A percentile compares a stretch with the other conserved stretches of the same genome.
These are phyloP conservation scores for Coniophora puteana DNA, from an alignment of 1,284 basidiomycete species.

Conservation along the genomic window DNA sequence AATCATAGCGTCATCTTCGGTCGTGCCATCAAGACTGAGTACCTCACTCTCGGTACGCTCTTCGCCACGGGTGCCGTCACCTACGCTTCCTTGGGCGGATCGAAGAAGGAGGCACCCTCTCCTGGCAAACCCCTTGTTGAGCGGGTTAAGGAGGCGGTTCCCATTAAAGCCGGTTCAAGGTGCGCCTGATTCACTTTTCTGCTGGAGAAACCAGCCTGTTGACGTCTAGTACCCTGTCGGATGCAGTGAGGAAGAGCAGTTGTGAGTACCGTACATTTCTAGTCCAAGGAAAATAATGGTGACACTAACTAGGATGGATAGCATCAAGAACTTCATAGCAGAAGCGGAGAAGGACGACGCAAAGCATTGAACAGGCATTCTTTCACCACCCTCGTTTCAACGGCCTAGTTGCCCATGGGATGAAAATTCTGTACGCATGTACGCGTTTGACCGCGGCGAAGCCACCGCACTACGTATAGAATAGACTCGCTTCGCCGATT, in stretches of 20 bases:
- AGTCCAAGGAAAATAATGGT: constrained; percentile 14
- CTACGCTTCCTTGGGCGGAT: constrained; percentile 49
- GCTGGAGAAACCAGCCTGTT: neutral
- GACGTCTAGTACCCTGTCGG: constrained; percentile 5
- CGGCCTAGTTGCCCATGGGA: too few relatives aligned
- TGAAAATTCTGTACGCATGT: too few relatives aligned
- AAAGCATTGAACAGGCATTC: too few relatives aligned
- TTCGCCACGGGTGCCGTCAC: constrained; percentile 47
- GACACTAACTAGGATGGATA: constrained; percentile 47
- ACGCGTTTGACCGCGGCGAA: too few relatives aligned
- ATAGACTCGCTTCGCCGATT: too few relatives aligned
- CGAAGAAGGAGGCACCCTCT: constrained; percentile 42
- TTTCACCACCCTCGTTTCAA: too few relatives aligned
- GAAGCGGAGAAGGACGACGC: constrained; percentile 73
- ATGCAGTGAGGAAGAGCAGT: constrained; percentile 63
- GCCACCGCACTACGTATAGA: too few relatives aligned
- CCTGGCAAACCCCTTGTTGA: constrained; percentile 39
- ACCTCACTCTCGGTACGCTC: constrained; percentile 68
- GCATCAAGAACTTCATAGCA: constrained; percentile 72
- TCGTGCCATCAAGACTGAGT: constrained; percentile 73
- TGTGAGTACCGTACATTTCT: constrained; percentile 45
- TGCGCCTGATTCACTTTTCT: constrained; percentile 30
- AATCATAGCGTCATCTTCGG: constrained; percentile 60
- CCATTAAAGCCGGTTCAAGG: constrained; percentile 62
- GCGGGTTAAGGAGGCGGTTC: constrained; percentile 58